Evolutionary conservation across 176 grass and related monocot species (phyloP).

Genomic region (Musa beccarii): DNA sequence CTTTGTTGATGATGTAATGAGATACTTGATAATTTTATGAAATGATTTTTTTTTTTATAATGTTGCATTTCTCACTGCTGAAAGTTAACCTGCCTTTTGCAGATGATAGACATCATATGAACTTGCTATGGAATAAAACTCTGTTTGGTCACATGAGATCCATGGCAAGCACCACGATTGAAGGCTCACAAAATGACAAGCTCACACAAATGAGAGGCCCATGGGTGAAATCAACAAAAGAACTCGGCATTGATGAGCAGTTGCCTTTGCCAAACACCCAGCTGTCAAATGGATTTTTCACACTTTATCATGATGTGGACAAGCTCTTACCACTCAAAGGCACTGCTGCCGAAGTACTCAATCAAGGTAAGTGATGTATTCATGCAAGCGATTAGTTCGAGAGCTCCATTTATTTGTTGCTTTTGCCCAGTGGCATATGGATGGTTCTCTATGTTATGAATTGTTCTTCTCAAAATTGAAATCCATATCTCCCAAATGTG

Average conservation of each 20-base stretch:
- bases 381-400: background rate
- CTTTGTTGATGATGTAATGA: background rate
- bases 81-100: constrained; percentile 16
- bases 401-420: background rate
- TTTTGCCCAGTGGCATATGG: background rate
- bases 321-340: constrained; percentile 21
- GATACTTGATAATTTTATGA: background rate
- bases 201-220: constrained; percentile 28
- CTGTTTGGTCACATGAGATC: constrained; percentile 52
- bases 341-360: constrained; percentile 16
- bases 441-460: background rate
- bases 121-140: constrained; percentile 52
- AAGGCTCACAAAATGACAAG: constrained; percentile 46
- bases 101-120: constrained; percentile 66
- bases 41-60: background rate
- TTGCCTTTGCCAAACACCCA: constrained; percentile 20
- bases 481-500: background rate
- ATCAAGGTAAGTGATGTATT: constrained; percentile 10
- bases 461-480: background rate
- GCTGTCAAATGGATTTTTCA: constrained; percentile 3
- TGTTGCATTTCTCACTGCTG: background rate
- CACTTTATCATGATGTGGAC: constrained; percentile 19
- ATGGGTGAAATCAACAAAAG: constrained; percentile 49
- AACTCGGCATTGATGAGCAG: constrained; percentile 30
- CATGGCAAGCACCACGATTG: constrained; percentile 45